Conservation (phyloP, 2,329 filamentous ascomycete species). For the Colletotrichum coccodes region DNA sequence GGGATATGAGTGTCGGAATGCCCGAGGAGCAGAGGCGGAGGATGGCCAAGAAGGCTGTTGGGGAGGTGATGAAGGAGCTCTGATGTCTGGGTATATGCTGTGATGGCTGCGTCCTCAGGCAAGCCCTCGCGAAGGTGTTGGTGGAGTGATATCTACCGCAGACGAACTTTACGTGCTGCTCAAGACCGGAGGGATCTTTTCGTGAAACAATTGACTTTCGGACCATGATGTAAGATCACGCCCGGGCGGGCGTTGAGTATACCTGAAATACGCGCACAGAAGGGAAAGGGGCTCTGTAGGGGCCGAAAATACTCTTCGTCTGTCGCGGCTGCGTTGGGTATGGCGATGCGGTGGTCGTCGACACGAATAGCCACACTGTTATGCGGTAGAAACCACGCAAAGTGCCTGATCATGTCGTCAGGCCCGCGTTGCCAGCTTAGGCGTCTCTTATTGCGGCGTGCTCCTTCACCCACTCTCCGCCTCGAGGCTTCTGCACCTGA, state of each 20-base stretch:
- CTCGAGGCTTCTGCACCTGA: no score
- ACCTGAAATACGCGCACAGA: background rate
- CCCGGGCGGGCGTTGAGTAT: background rate
- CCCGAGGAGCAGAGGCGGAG: conserved; percentile 69
- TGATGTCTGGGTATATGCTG: conserved; percentile 36
- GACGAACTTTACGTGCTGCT: background rate
- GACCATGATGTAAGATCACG: background rate
- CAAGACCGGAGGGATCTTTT: background rate
- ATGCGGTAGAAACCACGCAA: no score
- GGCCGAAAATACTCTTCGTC: no score
- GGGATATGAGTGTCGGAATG: conserved; percentile 68
- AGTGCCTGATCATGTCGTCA: no score
- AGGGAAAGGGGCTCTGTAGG: background rate
- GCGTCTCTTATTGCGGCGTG: no score
- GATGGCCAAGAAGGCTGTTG: conserved; percentile 70
- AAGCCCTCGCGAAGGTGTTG: no score
- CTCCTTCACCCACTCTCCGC: no score
- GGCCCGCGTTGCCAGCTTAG: no score
- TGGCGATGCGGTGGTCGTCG: no score
- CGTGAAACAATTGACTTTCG: background rate
- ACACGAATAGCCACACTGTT: no score
- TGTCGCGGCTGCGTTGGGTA: background rate
- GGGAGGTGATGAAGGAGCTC: conserved; percentile 72
- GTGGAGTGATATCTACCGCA: background rate
- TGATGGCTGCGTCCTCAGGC: background rate